Evolutionary conservation across 148 eudicot genomes (phyloP).

Genomic region (Silene latifolia): DNA sequence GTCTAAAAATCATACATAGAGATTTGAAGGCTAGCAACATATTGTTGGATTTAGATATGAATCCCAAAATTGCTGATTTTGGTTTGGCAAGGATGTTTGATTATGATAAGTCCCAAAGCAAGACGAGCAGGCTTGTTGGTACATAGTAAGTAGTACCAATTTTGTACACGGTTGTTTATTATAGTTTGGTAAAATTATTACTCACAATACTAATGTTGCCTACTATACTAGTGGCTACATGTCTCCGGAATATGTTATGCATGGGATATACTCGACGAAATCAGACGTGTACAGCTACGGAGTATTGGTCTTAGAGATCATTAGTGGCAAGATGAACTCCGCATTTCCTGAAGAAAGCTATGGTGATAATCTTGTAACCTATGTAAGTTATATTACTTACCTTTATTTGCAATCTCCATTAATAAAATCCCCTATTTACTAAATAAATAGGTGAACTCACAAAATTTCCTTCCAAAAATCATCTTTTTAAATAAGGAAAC

Average conservation of each 20-base stretch:
- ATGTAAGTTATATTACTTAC: not conserved
- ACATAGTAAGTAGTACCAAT: slow-evolving; percentile 31
- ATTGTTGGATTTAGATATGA: slow-evolving; percentile 17
- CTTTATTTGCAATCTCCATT: no score
- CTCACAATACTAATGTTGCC: not conserved
- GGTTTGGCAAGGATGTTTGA: slow-evolving; percentile 27
- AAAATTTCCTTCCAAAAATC: no score
- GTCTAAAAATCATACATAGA: slow-evolving; percentile 19
- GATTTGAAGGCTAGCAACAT: slow-evolving; percentile 25
- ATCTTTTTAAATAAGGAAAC: no score
- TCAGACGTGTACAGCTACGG: not conserved
- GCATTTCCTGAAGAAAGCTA: not conserved
- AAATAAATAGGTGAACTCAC: no score
- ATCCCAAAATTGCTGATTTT: slow-evolving; percentile 29
- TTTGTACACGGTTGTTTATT: no score
- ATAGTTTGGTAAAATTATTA: no score
- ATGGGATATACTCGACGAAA: not conserved
- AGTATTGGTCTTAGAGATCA: not conserved
- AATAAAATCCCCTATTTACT: no score
- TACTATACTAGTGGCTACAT: not conserved
- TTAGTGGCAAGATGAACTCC: not conserved
- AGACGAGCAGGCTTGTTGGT: slow-evolving; percentile 18
- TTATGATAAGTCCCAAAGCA: slow-evolving; percentile 19
- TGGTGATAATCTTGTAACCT: not conserved
- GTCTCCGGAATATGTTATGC: not conserved